Base-by-base conservation (phyloP, 352 stramenopile genomes). In the Peronospora tabacina region DNA sequence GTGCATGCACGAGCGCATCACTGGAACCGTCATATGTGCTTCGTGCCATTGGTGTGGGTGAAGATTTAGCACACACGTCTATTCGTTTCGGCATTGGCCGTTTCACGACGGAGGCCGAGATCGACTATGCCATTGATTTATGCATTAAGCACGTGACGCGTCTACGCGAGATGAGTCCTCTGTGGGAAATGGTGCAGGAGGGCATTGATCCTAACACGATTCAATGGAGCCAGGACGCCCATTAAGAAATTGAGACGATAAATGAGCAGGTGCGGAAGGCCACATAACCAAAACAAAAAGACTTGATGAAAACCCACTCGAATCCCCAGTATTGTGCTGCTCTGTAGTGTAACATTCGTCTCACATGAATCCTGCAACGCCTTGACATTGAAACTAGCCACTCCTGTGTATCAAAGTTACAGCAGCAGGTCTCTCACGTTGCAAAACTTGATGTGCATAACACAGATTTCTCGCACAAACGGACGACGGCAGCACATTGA, bases 131-230 rank as follows among this genome's bases (percentile, higher is more conserved):
- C 0, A 62, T 98, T 16, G 90, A 98, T 3, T 71, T 98, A 50
- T 90, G 85, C 44, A 77, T 94, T 46, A 87, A 95, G 65, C 94
- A 99, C 70, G 97, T 99, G 6, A 85, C 58, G 34, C 87, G 96
- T 40, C 80, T 99, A 56, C 91, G 96, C 46, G 96, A 99, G 61
- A 99, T 99, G 96, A 97, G 79, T 46, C 97, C 97, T 19, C 74
- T 99, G 19, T 99, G 96, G 96, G 97, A 99, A 75, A 98, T 99
- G 95, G 95, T 99, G 35, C 96, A 99, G 75, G 96, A 99, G 76
- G 97, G 97, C 49, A 98, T 99, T 54, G 97, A 99, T 73, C 87
- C 98, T n/a, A 98, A 97, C 66, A 90, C 85, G 52, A 99, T 99
- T 72, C 86, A 99, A 76, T 99, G 97, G 97, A 96, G 81, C 32